A percentile compares a stretch with the other conserved stretches of the same genome.
These are phyloP conservation scores for Alternaria panax DNA, from an alignment of 2,329 filamentous ascomycete genomes.

Conservation along the genomic window DNA sequence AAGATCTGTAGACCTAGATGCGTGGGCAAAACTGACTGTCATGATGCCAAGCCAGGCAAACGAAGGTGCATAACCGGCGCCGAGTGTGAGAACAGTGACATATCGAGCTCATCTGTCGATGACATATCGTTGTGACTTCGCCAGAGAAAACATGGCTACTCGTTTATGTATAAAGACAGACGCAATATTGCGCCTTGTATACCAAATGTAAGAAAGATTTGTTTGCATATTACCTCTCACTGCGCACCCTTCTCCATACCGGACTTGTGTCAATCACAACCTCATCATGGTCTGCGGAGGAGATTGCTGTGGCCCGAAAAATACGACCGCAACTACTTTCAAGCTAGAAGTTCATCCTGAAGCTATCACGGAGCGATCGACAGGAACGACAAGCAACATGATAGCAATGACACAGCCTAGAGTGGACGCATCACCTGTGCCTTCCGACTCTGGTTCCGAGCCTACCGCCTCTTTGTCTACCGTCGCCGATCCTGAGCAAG, in stretches of 20 bases:
- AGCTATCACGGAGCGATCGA: not conserved
- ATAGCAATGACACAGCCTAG: not conserved
- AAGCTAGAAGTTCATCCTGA: not conserved
- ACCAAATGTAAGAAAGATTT: no score
- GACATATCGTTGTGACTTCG: constrained; percentile 12
- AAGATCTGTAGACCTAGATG: not conserved
- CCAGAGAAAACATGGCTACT: not conserved
- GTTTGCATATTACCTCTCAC: not conserved
- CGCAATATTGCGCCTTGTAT: not conserved
- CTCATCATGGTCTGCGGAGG: constrained; percentile 25
- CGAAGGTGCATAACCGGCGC: not conserved
- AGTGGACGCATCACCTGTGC: not conserved
- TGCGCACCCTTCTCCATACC: not conserved
- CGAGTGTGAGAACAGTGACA: constrained; percentile 16
- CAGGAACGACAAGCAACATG: not conserved
- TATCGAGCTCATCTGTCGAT: constrained; percentile 12
- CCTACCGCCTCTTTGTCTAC: not conserved
- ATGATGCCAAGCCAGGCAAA: not conserved
- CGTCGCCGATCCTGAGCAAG: not conserved
- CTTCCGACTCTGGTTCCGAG: not conserved
- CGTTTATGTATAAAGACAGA: not conserved
- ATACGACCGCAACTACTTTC: not conserved
- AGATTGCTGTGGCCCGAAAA: constrained; percentile 19
- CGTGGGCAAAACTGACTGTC: not conserved
- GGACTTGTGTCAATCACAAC: not conserved